Conservation (phyloP, 164 flowering plant genomes). For the Protea cynaroides region DNA sequence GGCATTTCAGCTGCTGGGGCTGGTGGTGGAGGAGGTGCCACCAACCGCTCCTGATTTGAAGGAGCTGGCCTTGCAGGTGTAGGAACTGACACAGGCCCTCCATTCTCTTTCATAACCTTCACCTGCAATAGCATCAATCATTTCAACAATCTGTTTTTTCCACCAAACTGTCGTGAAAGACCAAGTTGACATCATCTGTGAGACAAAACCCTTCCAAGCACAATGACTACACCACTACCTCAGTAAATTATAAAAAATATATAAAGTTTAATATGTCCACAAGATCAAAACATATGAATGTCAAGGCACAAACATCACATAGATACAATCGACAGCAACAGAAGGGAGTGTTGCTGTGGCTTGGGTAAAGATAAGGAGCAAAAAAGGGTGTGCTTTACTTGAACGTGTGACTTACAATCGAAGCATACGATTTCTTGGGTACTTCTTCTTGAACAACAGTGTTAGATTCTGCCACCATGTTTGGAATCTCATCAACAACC, state of each 20-base stretch:
- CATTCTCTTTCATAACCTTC: slow-evolving; percentile 27
- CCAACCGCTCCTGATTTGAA: slow-evolving; percentile 12
- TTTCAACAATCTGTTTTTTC: not conserved
- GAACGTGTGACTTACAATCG: slow-evolving; percentile 18
- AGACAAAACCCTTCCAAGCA: not conserved
- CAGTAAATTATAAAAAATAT: too few species aligned
- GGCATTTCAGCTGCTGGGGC: slow-evolving; percentile 11
- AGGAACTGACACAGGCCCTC: slow-evolving; percentile 11
- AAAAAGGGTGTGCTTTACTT: not conserved
- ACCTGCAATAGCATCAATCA: slow-evolving; percentile 9
- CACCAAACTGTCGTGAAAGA: not conserved
- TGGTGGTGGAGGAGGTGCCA: slow-evolving; percentile 14
- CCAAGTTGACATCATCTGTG: not conserved
- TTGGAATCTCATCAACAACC: slow-evolving; percentile 26
- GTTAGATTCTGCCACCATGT: slow-evolving; percentile 27
- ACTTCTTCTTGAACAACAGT: slow-evolving; percentile 33
- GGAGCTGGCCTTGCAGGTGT: slow-evolving; percentile 15
- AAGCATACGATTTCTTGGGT: slow-evolving; percentile 35
- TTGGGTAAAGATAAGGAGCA: not conserved
- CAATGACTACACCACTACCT: too few species aligned
- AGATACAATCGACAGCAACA: too few species aligned
- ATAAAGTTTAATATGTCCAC: too few species aligned
- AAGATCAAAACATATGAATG: too few species aligned
- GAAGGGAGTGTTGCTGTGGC: too few species aligned
- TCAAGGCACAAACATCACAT: too few species aligned